Evolutionary conservation across 192 early-diverging fungal species (phyloP).

Genomic region (Dispira simplex): DNA sequence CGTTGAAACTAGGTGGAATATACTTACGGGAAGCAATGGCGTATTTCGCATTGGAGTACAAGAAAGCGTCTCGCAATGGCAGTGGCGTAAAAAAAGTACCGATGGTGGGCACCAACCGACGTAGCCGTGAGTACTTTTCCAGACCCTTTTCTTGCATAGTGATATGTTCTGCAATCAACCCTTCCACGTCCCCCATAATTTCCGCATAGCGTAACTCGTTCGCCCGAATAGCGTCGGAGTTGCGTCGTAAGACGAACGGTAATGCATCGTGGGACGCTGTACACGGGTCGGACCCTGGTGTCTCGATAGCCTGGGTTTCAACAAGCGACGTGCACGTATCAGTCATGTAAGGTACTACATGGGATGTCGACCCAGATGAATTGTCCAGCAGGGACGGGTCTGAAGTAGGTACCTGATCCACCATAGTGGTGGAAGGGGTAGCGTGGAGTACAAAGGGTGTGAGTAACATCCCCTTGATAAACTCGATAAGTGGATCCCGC

Average conservation of each 20-base stretch:
- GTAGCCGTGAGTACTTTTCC: slow-evolving; percentile 52
- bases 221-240: slow-evolving; percentile 21
- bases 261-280: neutral
- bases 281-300: neutral
- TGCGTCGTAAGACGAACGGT: slow-evolving; percentile 8
- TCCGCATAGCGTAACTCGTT: slow-evolving; percentile 63
- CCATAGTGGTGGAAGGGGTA: slow-evolving; percentile 16
- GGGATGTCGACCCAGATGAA: neutral
- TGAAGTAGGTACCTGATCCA: slow-evolving; percentile 6
- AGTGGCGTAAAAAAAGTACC: slow-evolving; percentile 77
- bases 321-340: slow-evolving; percentile 9
- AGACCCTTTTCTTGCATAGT: slow-evolving; percentile 12
- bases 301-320: neutral
- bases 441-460: slow-evolving; percentile 80
- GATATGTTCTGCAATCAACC: slow-evolving; percentile 52
- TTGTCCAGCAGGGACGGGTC: neutral
- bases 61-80: slow-evolving; percentile 57
- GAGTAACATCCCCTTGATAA: slow-evolving; percentile 75
- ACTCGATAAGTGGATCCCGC: slow-evolving; percentile 80
- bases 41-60: slow-evolving; percentile 43
- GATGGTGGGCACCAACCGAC: slow-evolving; percentile 57
- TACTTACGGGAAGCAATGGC: slow-evolving; percentile 60
- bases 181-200: slow-evolving; percentile 64
- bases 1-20: slow-evolving; percentile 88
- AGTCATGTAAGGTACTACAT: neutral